Base-by-base conservation (phyloP, 805 yeast species). In the Novakomyces olei region DNA sequence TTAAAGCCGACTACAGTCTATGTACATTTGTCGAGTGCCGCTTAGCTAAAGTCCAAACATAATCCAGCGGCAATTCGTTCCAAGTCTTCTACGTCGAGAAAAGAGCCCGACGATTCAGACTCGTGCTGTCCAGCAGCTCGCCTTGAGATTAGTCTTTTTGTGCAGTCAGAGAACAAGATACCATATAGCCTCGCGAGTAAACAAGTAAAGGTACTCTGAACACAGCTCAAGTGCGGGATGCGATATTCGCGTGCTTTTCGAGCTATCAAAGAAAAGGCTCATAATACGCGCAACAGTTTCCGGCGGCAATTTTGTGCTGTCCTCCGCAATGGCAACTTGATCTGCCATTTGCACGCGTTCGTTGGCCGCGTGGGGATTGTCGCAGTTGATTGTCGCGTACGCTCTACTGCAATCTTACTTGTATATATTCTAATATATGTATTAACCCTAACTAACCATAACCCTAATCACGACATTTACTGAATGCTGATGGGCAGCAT, bases 151-250 rank as follows among this genome's bases (percentile, higher is more conserved):
- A 8, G 24, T 8, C 8, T 22, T 22, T 22, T 22, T 8, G 24
- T 8, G n/a, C 8, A 22, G 10, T 22, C n/a, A 22, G 8, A 10
- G 15, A 10, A 26, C 15, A 15, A 8, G 25, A 15, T 17, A 29
- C 32, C 32, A 29, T 15, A 29, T 25, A n/a, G 32, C 32, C 22
- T 29, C 32, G 19, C 20, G 19, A 7, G 32, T 18, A 17, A 19
- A 29, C 19, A 29, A 19, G 15, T 19, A 5, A n/a, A 29, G 12
- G 23, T 29, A 29, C 19, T 29, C 25, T n/a, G 32, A 14, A 15
- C 19, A 19, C 7, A 29, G 24, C 14, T 15, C 22, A 10, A 29
- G 20, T 15, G 32, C 32, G 14, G 22, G 19, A 7, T 23, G 32
- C 5, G 32, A 19, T 14, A 29, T 29, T 29, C 20, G 19, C 5